Percentiles rank a stretch among this genome's conserved stretches.
phyloP scores from a whole-genome alignment of 768 basidiomycete species.

The Chiua virens region DNA sequence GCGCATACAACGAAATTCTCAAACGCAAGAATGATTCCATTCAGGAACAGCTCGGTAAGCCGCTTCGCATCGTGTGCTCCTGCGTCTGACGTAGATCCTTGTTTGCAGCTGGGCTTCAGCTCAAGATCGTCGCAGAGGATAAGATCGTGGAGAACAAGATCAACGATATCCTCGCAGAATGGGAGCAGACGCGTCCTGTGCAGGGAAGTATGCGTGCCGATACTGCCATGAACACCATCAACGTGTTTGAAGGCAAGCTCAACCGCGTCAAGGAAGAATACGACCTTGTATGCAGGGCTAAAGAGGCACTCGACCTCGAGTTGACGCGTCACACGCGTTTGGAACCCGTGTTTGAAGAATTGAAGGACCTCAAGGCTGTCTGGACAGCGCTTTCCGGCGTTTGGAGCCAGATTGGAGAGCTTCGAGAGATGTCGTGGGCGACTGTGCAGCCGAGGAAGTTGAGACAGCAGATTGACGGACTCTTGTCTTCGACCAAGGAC shows the following conservation, averaged over 20 bases:
- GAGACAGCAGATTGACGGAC: constrained; percentile 89
- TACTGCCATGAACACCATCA: constrained; percentile 94
- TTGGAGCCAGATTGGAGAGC: constrained; percentile 89
- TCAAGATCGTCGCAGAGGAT: constrained; percentile 99
- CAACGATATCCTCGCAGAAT: constrained; percentile 84
- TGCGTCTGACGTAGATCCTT: constrained; percentile 2
- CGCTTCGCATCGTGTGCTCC: constrained; percentile 4
- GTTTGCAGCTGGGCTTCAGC: constrained; percentile 82
- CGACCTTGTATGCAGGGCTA: constrained; percentile 92
- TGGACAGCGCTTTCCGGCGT: constrained; percentile 99
- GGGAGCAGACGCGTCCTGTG: constrained; percentile 95
- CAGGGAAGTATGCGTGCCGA: constrained; percentile 97
- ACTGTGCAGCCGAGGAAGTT: constrained; percentile 94
- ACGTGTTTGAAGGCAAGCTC: constrained; percentile 90
- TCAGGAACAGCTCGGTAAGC: constrained; percentile 91
- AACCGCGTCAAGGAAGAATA: constrained; percentile 91
- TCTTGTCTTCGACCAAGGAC: constrained; percentile 91
- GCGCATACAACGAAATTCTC: constrained; percentile 96
- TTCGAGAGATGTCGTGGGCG: constrained; percentile 87
- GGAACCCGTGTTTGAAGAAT: constrained; percentile 91
- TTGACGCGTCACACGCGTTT: constrained; percentile 86
- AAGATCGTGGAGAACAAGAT: constrained; percentile 98
- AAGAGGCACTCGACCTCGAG: constrained; percentile 95
- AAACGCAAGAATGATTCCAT: constrained; percentile 98
- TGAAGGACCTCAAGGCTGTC: constrained; percentile 95